Evolutionary conservation across 768 basidiomycete genomes (phyloP), one percentile per base, ranked within the genome.

Genomic region (Lyophyllum decastes): DNA sequence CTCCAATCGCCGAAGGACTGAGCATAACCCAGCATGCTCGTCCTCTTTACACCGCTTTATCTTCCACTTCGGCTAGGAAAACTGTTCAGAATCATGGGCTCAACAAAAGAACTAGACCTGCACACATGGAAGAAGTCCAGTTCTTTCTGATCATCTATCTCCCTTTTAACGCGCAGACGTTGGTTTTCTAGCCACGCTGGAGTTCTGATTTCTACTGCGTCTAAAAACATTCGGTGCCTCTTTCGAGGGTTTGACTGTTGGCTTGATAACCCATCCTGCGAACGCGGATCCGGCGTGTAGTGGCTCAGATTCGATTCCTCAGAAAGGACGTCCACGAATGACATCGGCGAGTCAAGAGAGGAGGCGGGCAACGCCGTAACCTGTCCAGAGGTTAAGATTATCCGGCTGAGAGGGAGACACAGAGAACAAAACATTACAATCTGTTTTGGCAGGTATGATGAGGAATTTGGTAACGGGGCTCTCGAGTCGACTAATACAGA

Each of bases 1-100:
- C 2, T 61, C 55, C 19, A 61, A 34, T n/a, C 60, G 60, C 34
- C 52, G 45, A 17, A 61, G 57, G 25, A 53, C 47, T 21, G 55
- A 53, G 12, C 48, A 33, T 4, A 61, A 25, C 33, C 55, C 55
- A 11, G 48, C 52, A 0, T 52, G 6, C 9, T 49, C 34, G 16
- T 43, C 60, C 27, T 57, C 52, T 49, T 54, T 50, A 2, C 34
- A 19, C 24, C 24, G 38, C 47, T 61, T 57, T 41, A 61, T 57
- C 14, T 57, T 50, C 4, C 22, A 57, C 7, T 43, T 53, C 27
- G 52, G 60, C 60, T 61, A 22, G 16, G n/a, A 33, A n/a, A 22
- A 16, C 10, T 43, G 26, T 27, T 54, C 2, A 45, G 41, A 12
- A 25, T 5, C 16, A 45, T 35, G 8, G 24, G 6, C 12, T 11